These are phyloP conservation scores for Deuterostichococcus epilithicus DNA, from an alignment of 139 green algal genomes.

Conservation along the genomic window DNA sequence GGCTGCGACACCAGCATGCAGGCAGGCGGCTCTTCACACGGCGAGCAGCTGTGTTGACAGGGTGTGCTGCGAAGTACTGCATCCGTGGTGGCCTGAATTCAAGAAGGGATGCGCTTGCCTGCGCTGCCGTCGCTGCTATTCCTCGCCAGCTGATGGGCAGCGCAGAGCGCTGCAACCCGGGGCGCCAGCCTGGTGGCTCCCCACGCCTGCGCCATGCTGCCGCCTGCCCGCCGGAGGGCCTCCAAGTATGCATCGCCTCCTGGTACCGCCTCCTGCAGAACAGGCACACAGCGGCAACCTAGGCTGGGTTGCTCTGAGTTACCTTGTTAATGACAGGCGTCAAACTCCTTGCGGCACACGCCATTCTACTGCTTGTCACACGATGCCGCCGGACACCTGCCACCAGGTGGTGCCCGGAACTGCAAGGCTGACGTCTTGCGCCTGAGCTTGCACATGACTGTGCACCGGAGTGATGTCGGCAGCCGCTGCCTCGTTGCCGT, in stretches of 20 bases:
- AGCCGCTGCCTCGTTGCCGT: not conserved
- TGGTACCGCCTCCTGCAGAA: constrained; percentile 10
- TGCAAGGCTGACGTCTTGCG: too few relatives aligned
- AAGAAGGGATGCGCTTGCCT: not conserved
- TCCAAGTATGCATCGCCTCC: constrained; percentile 11
- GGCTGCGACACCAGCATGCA: too few relatives aligned
- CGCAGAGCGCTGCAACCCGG: constrained; percentile 34
- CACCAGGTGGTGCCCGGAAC: too few relatives aligned
- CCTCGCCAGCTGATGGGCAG: constrained; percentile 28
- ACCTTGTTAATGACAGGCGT: too few relatives aligned
- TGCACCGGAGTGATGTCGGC: not conserved
- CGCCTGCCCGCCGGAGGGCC: constrained; percentile 19
- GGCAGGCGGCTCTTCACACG: too few relatives aligned
- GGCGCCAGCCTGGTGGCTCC: constrained; percentile 32
- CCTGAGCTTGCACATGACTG: too few relatives aligned
- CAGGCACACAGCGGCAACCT: not conserved
- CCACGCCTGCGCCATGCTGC: constrained; percentile 13
- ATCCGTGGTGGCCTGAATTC: not conserved
- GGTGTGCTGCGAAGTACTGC: too few relatives aligned
- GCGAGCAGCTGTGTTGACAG: too few relatives aligned
- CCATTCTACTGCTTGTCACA: too few relatives aligned
- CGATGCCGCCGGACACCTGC: too few relatives aligned
- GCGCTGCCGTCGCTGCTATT: not conserved
- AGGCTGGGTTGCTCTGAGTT: too few relatives aligned
- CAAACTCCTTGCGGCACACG: too few relatives aligned